Conservation (phyloP, 352 stramenopile species). For the Blastocystis sp. region DNA sequence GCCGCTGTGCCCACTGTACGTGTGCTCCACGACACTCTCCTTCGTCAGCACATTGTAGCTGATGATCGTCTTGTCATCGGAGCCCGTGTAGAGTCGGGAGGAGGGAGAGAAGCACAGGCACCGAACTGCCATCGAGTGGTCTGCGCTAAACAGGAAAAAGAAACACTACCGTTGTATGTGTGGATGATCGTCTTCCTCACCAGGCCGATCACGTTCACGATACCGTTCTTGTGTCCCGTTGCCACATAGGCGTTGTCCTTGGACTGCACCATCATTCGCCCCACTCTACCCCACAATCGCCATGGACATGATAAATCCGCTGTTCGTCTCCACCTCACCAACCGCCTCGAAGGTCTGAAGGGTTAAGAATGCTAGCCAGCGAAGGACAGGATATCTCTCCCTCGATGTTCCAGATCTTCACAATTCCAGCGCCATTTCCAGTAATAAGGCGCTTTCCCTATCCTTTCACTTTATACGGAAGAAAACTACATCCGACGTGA, state of each 20-base stretch:
- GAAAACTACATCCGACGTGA: not conserved
- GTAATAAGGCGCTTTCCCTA: slow-evolving; percentile 31
- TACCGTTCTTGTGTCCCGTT: slow-evolving; percentile 59
- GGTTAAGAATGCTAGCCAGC: not conserved
- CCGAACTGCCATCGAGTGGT: slow-evolving; percentile 36
- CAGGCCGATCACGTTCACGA: slow-evolving; percentile 11
- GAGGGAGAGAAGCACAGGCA: slow-evolving; percentile 19
- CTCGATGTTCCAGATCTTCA: slow-evolving; percentile 42
- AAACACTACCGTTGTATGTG: slow-evolving; percentile 12
- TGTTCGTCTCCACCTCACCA: slow-evolving; percentile 6
- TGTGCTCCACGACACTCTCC: not conserved
- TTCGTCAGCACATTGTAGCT: slow-evolving; percentile 24
- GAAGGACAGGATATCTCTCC: slow-evolving; percentile 25
- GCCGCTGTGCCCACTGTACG: not conserved
- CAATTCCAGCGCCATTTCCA: slow-evolving; percentile 29
- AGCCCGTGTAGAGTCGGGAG: slow-evolving; percentile 40
- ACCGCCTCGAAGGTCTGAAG: not conserved
- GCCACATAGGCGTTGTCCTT: not conserved
- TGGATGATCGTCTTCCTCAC: slow-evolving; percentile 1
- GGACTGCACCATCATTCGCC: not conserved
- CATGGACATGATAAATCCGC: slow-evolving; percentile 56
- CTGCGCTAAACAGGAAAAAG: not conserved
- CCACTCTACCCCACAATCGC: not conserved
- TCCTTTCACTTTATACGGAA: not conserved
- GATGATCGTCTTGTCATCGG: slow-evolving; percentile 40